Conservation (phyloP, 2,329 filamentous ascomycete species). For the Hypomyces rosellus region DNA sequence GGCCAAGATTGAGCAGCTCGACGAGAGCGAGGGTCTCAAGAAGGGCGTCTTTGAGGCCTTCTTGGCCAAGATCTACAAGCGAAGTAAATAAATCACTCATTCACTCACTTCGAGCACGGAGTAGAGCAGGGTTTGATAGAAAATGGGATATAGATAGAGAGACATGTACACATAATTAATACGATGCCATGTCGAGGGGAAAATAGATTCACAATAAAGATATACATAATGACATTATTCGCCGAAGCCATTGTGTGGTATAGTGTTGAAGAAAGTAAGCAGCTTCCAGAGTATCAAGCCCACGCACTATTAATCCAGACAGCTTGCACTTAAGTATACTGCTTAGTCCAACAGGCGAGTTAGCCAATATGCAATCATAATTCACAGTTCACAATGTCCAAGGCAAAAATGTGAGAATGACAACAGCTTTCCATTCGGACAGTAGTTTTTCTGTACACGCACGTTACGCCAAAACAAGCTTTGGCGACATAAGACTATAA, state of each 20-base stretch:
- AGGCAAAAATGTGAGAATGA: neutral
- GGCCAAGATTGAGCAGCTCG: conserved; percentile 67
- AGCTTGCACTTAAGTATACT: too few species aligned
- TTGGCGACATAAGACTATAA: too few species aligned
- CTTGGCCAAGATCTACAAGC: conserved; percentile 95
- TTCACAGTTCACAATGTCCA: too few species aligned
- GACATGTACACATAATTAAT: too few species aligned
- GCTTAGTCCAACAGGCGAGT: neutral
- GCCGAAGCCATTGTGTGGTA: neutral
- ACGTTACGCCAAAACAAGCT: too few species aligned
- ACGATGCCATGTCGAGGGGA: too few species aligned
- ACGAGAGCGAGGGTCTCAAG: conserved; percentile 85
- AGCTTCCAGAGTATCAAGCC: too few species aligned
- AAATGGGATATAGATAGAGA: neutral
- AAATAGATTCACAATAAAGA: neutral
- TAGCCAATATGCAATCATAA: too few species aligned
- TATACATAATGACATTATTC: neutral
- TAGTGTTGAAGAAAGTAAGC: too few species aligned
- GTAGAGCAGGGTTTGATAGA: neutral
- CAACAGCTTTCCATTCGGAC: too few species aligned
- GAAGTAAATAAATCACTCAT: conserved; percentile 69
- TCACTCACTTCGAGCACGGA: too few species aligned
- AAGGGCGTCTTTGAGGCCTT: conserved; percentile 85
- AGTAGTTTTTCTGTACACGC: neutral
- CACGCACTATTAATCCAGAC: too few species aligned